phyloP scores from a whole-genome alignment of 1,284 basidiomycete genomes.

The Bjerkandera adusta region DNA sequence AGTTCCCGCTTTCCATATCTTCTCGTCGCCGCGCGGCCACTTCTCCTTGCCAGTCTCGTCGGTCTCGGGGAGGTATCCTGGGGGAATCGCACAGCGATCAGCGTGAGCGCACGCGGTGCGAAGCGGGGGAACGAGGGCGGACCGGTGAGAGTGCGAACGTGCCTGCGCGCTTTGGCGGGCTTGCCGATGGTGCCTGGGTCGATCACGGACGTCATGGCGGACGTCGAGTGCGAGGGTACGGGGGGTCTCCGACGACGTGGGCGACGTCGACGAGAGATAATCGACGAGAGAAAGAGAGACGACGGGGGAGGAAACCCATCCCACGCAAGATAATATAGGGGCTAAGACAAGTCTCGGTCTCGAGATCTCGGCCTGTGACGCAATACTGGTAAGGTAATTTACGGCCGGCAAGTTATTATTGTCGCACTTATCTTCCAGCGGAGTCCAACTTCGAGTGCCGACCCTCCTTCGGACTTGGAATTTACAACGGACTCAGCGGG shows the following conservation, averaged over 20 bases:
- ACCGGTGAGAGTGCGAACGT: constrained; percentile 77
- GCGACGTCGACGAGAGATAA: constrained; percentile 1
- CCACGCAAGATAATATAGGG: not conserved
- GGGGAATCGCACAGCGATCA: not conserved
- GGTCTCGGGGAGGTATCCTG: constrained; percentile 74
- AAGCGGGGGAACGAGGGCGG: constrained; percentile 14
- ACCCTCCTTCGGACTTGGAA: not conserved
- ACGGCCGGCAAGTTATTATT: not conserved
- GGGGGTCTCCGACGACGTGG: not conserved
- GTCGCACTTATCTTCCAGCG: not conserved
- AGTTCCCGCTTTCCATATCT: constrained; percentile 72
- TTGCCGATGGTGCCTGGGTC: constrained; percentile 66
- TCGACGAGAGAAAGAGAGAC: constrained; percentile 6
- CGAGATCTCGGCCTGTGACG: constrained; percentile 5
- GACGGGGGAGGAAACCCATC: not conserved
- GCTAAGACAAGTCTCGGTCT: not conserved
- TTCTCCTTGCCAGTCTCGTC: constrained; percentile 75
- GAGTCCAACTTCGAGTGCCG: not conserved
- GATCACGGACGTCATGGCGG: constrained; percentile 48
- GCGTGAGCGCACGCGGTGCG: constrained; percentile 1
- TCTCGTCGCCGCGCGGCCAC: constrained; percentile 85
- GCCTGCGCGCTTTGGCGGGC: constrained; percentile 52
- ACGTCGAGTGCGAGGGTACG: not conserved
- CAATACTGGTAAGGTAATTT: too few species aligned
- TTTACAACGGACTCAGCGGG: too few species aligned